phyloP scores from a whole-genome alignment of 2,329 filamentous ascomycete species.

The Venturiaceae sp. region DNA sequence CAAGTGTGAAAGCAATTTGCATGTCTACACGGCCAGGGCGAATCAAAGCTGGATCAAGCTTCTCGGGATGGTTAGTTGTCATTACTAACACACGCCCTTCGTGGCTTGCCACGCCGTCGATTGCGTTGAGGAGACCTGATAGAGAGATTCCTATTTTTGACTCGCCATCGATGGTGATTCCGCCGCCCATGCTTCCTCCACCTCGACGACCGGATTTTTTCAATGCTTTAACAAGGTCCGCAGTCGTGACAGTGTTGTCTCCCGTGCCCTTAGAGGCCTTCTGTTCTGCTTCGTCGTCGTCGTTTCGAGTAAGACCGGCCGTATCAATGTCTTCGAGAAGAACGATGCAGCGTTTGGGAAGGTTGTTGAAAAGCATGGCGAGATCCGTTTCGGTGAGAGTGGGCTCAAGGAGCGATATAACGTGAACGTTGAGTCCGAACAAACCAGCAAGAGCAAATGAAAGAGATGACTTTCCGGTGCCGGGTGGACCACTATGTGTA shows the following conservation, averaged over 20 bases:
- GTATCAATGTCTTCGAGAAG: conserved; percentile 70
- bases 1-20: conserved; percentile 50
- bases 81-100: conserved; percentile 74
- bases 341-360: conserved; percentile 64
- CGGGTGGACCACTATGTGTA: too few relatives aligned
- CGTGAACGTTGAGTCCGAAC: conserved; percentile 36
- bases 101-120: conserved; percentile 68
- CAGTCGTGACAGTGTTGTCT: conserved; percentile 12
- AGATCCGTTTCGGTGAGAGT: conserved; percentile 61
- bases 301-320: conserved; percentile 37
- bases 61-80: conserved; percentile 70
- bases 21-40: conserved; percentile 63
- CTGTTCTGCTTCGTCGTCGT: conserved; percentile 15
- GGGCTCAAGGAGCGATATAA: conserved; percentile 50
- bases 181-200: conserved; percentile 18
- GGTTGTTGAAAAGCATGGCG: conserved; percentile 46
- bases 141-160: conserved; percentile 52
- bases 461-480: conserved; percentile 60
- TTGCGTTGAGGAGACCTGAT: conserved; percentile 71
- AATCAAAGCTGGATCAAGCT: conserved; percentile 63
- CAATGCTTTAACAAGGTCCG: conserved; percentile 11
- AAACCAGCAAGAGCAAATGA: conserved; percentile 34
- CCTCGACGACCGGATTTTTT: conserved; percentile 13
- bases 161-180: conserved; percentile 8
- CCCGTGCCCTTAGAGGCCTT: conserved; percentile 12